A percentile compares a stretch with the other conserved stretches of the same genome.
phyloP scores from a whole-genome alignment of 108 stramenopile species.

The Skeletonema menzelii region DNA sequence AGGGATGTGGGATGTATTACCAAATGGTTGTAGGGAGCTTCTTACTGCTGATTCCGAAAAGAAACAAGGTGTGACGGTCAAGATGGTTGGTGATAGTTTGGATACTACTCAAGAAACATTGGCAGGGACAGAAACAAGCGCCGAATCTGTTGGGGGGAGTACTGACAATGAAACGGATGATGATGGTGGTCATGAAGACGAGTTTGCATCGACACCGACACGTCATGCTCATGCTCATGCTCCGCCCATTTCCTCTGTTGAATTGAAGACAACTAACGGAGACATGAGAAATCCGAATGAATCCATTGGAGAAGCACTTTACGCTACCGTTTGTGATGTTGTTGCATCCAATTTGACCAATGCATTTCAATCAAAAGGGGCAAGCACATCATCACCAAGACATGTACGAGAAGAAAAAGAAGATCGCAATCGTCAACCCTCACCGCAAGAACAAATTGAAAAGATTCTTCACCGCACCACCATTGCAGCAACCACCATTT shows the following conservation, averaged over 20 bases:
- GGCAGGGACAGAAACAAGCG: neutral
- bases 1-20: constrained; percentile 26
- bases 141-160: constrained; percentile 1
- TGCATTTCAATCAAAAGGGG: constrained; percentile 1
- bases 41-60: constrained; percentile 1
- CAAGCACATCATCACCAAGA: neutral
- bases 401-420: constrained; percentile 13
- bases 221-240: neutral
- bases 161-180: neutral
- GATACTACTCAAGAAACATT: constrained; percentile 11
- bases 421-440: neutral
- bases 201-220: neutral
- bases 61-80: neutral
- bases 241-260: neutral
- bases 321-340: constrained; percentile 1
- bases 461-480: constrained; percentile 24
- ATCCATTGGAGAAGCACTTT: constrained; percentile 3
- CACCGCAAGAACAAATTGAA: constrained; percentile 15
- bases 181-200: neutral
- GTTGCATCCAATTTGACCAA: constrained; percentile 1
- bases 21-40: constrained; percentile 18
- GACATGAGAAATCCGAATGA: neutral
- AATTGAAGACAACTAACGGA: neutral
- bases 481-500: constrained; percentile 17
- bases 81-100: constrained; percentile 9